Evolutionary conservation across 352 stramenopile genomes (phyloP).

Genomic region (Globisporangium cystogenes): DNA sequence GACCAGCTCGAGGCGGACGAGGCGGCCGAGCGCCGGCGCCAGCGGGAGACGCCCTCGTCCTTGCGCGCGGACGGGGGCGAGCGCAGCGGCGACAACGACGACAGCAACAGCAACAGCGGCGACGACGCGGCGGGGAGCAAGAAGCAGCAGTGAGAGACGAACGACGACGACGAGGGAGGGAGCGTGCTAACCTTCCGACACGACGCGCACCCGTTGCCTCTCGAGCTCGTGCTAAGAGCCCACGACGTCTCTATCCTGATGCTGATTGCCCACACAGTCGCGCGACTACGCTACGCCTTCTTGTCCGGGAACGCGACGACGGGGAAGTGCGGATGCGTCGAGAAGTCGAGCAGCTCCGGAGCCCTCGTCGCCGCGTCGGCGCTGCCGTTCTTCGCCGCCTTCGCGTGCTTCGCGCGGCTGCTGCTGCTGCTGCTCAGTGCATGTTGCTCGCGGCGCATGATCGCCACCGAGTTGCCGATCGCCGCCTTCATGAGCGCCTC

Average conservation of each 20-base stretch:
- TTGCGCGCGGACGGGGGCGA: background rate
- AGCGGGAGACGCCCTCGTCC: background rate
- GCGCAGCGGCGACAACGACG: constrained; percentile 15
- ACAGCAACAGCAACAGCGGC: background rate
- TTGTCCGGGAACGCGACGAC: constrained; percentile 37
- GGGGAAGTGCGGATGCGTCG: constrained; percentile 64
- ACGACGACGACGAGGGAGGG: background rate
- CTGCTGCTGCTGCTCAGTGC: constrained; percentile 2
- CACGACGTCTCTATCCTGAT: background rate
- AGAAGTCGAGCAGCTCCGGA: constrained; percentile 49
- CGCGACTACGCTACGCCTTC: constrained; percentile 9
- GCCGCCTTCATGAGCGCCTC: constrained; percentile 50
- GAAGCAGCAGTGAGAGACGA: constrained; percentile 13
- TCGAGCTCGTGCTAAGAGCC: background rate
- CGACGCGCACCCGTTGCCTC: background rate
- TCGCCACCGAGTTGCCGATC: constrained; percentile 55
- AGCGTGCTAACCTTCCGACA: background rate
- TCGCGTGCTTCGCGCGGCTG: constrained; percentile 24
- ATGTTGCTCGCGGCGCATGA: constrained; percentile 45
- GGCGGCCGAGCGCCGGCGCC: constrained; percentile 2
- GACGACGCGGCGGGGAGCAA: constrained; percentile 7
- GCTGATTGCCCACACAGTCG: no score
- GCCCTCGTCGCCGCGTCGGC: background rate
- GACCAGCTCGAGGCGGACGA: constrained; percentile 55
- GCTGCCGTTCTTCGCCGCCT: constrained; percentile 18